These are phyloP conservation scores for Penicillium samsonianum DNA, from an alignment of 495 filamentous ascomycete genomes.

Conservation along the genomic window DNA sequence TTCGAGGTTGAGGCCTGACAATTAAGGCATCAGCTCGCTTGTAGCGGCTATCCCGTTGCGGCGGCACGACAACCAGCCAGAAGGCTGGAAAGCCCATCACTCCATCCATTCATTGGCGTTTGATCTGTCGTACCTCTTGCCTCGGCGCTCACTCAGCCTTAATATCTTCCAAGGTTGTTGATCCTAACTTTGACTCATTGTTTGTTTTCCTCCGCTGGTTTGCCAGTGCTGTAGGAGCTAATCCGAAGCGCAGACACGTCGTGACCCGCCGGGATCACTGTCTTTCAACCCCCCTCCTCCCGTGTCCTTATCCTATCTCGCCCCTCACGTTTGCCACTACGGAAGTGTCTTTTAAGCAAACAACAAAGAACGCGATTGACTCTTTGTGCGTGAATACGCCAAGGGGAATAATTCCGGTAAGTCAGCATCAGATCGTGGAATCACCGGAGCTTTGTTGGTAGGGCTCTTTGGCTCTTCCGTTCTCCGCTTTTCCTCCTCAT, in stretches of 20 bases:
- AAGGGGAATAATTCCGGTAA: conserved; percentile 23
- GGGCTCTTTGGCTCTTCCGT: conserved; percentile 35
- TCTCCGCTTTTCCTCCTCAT: conserved; percentile 32
- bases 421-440: conserved; percentile 22
- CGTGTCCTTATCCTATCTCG: conserved; percentile 23
- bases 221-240: conserved; percentile 19
- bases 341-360: conserved; percentile 7
- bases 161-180: conserved; percentile 6
- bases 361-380: conserved; percentile 17
- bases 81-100: conserved; percentile 42
- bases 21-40: conserved; percentile 39
- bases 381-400: conserved; percentile 10
- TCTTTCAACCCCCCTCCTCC: conserved; percentile 32
- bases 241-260: conserved; percentile 23
- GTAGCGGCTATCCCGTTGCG: conserved; percentile 50
- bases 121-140: conserved; percentile 18
- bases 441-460: conserved; percentile 38
- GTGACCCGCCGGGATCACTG: conserved; percentile 31
- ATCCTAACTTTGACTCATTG: conserved; percentile 11
- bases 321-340: conserved; percentile 25
- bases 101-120: conserved; percentile 33
- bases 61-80: conserved; percentile 50
- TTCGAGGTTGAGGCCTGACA: conserved; percentile 20
- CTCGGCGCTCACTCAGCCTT: conserved; percentile 20
- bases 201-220: conserved; percentile 14